phyloP scores from a whole-genome alignment of 2,329 filamentous ascomycete genomes.

The Westerdykella ornata region DNA sequence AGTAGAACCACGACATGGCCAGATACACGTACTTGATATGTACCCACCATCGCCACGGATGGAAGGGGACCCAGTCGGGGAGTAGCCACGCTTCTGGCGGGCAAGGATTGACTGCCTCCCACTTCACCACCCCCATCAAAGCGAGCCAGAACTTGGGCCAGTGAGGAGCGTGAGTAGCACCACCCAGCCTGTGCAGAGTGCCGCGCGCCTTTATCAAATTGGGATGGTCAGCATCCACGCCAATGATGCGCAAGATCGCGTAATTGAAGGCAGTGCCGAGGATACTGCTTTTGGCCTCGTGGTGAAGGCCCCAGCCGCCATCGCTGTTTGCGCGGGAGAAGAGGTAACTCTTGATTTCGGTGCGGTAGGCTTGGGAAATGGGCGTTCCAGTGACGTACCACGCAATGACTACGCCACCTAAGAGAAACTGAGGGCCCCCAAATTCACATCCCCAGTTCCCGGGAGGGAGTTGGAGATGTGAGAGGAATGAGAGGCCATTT shows the following conservation, averaged over 20 bases:
- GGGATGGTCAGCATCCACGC: slow-evolving; percentile 71
- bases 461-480: slow-evolving; percentile 77
- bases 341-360: slow-evolving; percentile 83
- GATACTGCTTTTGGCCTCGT: slow-evolving; percentile 81
- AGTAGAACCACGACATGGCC: slow-evolving; percentile 81
- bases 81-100: slow-evolving; percentile 86
- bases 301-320: slow-evolving; percentile 89
- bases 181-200: slow-evolving; percentile 73
- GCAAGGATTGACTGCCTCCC: slow-evolving; percentile 87
- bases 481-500: no score
- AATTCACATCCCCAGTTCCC: slow-evolving; percentile 95
- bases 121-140: slow-evolving; percentile 68
- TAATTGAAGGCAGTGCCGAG: slow-evolving; percentile 87
- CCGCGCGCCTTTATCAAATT: slow-evolving; percentile 74
- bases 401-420: slow-evolving; percentile 73
- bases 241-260: slow-evolving; percentile 66
- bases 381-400: slow-evolving; percentile 81
- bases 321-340: slow-evolving; percentile 74
- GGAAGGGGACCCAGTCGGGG: slow-evolving; percentile 77
- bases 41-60: slow-evolving; percentile 91
- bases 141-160: slow-evolving; percentile 92
- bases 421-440: slow-evolving; percentile 86
- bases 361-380: slow-evolving; percentile 68
- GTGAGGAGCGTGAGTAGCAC: slow-evolving; percentile 72
- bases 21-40: slow-evolving; percentile 87